phyloP scores from a whole-genome alignment of 1,284 basidiomycete genomes.

The Fistulinella staudtii region DNA sequence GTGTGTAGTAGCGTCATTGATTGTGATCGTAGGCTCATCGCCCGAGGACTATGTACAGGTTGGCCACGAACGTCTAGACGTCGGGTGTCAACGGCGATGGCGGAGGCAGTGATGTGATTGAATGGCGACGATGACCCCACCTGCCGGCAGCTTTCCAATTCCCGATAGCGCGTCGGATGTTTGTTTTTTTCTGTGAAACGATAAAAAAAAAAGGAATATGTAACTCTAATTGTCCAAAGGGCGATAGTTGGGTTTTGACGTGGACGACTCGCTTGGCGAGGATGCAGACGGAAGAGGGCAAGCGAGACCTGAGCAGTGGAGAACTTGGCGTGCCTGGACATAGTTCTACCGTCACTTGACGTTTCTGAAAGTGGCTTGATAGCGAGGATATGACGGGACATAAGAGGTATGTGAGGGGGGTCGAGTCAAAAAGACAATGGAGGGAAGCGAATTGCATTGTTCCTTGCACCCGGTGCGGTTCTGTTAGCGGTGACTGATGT shows the following conservation, averaged over 20 bases:
- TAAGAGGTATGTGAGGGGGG: no score
- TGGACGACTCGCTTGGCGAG: no score
- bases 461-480: not conserved
- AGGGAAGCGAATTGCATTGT: slow-evolving; percentile 12
- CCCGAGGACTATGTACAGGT: not conserved
- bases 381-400: slow-evolving; percentile 1
- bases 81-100: not conserved
- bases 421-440: not conserved
- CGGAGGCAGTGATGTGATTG: not conserved
- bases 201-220: not conserved
- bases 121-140: not conserved
- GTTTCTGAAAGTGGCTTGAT: slow-evolving; percentile 7
- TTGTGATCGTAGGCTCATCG: not conserved
- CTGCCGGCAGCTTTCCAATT: not conserved
- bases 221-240: not conserved
- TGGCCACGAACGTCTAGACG: not conserved
- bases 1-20: no score
- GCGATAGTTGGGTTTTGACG: not conserved
- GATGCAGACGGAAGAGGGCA: no score
- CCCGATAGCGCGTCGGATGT: not conserved
- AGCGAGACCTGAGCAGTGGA: not conserved
- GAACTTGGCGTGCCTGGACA: slow-evolving; percentile 15
- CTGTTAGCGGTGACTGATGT: slow-evolving; percentile 12
- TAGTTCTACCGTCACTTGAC: slow-evolving; percentile 1
- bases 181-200: not conserved